A percentile compares a stretch with the other conserved stretches of the same genome.
phyloP scores from a whole-genome alignment of 1,139 yeast species.

The Pneumocystis oryctolagi region DNA sequence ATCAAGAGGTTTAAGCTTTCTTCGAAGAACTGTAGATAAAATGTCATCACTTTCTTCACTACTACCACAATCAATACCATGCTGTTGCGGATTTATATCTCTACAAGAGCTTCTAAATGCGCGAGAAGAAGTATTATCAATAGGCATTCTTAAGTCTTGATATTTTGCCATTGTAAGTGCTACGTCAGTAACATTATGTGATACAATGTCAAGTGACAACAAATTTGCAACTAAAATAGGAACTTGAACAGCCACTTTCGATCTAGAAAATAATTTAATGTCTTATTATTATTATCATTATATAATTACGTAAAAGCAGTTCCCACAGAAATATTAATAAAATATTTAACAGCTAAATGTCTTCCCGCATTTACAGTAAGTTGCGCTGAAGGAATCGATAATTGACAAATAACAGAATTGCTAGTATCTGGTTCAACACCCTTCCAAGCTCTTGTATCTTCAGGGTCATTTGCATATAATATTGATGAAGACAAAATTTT shows the following conservation, averaged over 20 bases:
- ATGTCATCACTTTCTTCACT: not conserved
- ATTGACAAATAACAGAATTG: slow-evolving; percentile 5
- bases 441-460: slow-evolving; percentile 5
- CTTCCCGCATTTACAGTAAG: slow-evolving; percentile 10
- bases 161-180: not conserved
- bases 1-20: not conserved
- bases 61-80: not conserved
- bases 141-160: not conserved
- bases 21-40: not conserved
- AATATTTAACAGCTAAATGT: slow-evolving; percentile 4
- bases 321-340: slow-evolving; percentile 2
- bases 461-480: slow-evolving; percentile 1
- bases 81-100: not conserved
- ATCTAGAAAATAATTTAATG: not conserved
- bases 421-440: slow-evolving; percentile 9
- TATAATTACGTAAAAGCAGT: not conserved
- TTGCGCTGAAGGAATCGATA: slow-evolving; percentile 8
- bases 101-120: not conserved
- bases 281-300: not conserved
- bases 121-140: not conserved
- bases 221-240: not conserved
- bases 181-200: not conserved
- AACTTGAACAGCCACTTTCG: not conserved
- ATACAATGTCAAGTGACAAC: not conserved
- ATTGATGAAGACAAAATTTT: slow-evolving; percentile 5